Evolutionary conservation across 139 green algal species (phyloP), one percentile per base, ranked within the genome.

Genomic region (Chlorella sp.): DNA sequence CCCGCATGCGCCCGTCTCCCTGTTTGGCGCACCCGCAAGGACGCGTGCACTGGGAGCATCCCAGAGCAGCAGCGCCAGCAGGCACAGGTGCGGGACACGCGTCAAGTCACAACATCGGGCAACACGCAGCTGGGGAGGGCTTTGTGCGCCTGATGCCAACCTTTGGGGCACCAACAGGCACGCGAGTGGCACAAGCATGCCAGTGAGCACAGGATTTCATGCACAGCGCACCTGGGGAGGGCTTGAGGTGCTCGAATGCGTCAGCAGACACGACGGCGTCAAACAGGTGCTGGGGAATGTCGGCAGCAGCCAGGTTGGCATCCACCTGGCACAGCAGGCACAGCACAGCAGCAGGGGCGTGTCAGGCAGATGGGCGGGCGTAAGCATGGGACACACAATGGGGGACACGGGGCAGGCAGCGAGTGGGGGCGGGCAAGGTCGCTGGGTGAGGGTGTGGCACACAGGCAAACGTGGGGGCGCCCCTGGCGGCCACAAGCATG

Each of bases 261-360:
- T 97, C 94, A 18, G 93, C 95, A 15, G 95, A 94, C 24, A 97
- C 92, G 3, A 97, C 90, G 73, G 91, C 87, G 75, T 97, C 95
- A 92, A 97, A 97, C 32, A 93, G 39, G 30, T 83, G 48, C 2
- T 78, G 71, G 0, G 87, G 76, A 69, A 97, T 94, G 34, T 94
- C 93, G 32, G 94, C 92, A 28, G 94, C 91, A 32, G 40, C 77
- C 24, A 97, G 92, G 85, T 96, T 97, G 40, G 95, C 95, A 69
- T 96, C 81, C 37, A 96, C 94, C 93, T 95, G 91, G 32, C 71
- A 81, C 30, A 32, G 76, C 37, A 82, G 91, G 32, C 71, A 81
- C 30, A 32, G 76, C 37, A 82, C 19, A 7, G 76, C 21, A 60
- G 37, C 68, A 76, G 11, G 19, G 37, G 36, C 34, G 12, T 37